Evolutionary conservation across 768 basidiomycete species (phyloP).

Genomic region (Suillus sp.): DNA sequence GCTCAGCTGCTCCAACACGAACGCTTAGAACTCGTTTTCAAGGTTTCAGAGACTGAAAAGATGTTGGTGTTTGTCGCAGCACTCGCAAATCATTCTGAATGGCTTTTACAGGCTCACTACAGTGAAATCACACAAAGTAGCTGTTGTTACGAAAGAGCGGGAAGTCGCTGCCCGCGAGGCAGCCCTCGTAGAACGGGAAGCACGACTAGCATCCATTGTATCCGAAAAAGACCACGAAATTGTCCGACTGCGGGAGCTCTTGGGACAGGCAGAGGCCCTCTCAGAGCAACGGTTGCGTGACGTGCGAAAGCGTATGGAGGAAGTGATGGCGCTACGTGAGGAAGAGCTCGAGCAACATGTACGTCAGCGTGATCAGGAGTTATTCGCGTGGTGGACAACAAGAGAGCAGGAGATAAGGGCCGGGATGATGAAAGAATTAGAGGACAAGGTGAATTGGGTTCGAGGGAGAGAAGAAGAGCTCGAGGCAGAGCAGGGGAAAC

Average conservation of each 20-base stretch:
- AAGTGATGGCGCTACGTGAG: slow-evolving; percentile 70
- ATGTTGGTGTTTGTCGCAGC: slow-evolving; percentile 49
- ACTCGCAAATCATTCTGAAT: slow-evolving; percentile 2
- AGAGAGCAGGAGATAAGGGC: slow-evolving; percentile 52
- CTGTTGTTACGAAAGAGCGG: slow-evolving; percentile 59
- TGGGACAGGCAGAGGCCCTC: slow-evolving; percentile 42
- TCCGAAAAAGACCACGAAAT: slow-evolving; percentile 65
- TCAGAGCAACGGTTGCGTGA: slow-evolving; percentile 53
- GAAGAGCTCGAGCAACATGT: slow-evolving; percentile 75
- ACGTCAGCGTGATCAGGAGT: slow-evolving; percentile 60
- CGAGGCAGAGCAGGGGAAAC: slow-evolving; percentile 48
- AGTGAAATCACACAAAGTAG: slow-evolving; percentile 64
- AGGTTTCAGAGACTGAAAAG: slow-evolving; percentile 77
- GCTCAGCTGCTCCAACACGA: slow-evolving; percentile 82
- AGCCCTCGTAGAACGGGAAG: slow-evolving; percentile 56
- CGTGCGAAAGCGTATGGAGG: slow-evolving; percentile 68
- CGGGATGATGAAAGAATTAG: slow-evolving; percentile 47
- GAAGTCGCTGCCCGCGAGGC: slow-evolving; percentile 63
- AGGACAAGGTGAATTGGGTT: slow-evolving; percentile 50
- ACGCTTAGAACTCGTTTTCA: slow-evolving; percentile 67
- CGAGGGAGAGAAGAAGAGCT: slow-evolving; percentile 55
- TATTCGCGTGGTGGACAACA: slow-evolving; percentile 58
- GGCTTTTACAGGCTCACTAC: slow-evolving; percentile 50
- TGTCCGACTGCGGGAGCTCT: slow-evolving; percentile 45
- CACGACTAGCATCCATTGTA: slow-evolving; percentile 47